A percentile compares a stretch with the other conserved stretches of the same genome.
phyloP scores from a whole-genome alignment of 23 red algal genomes.

The Cyanidiococcus yangmingshanensis region DNA sequence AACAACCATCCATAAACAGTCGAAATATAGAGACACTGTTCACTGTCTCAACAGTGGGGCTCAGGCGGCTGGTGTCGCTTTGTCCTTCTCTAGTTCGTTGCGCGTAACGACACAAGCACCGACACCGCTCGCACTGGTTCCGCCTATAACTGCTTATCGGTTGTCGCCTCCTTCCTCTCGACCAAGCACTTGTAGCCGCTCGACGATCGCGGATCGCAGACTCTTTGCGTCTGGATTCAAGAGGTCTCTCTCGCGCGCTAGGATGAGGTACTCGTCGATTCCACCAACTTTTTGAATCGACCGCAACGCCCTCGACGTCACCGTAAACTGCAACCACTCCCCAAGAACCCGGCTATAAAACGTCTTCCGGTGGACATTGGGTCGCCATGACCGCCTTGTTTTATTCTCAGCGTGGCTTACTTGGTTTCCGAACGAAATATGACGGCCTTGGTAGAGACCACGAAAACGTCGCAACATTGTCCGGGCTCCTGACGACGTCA shows the following conservation, averaged over 20 bases:
- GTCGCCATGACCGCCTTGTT: slow-evolving; percentile 62
- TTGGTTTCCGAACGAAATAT: slow-evolving; percentile 60
- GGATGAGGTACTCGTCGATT: slow-evolving; percentile 73
- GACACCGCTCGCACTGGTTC: no score
- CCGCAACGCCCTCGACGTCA: slow-evolving; percentile 52
- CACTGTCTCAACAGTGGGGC: no score
- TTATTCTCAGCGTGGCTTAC: slow-evolving; percentile 75
- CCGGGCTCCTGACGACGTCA: neutral
- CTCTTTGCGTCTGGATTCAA: slow-evolving; percentile 39
- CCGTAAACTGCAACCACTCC: slow-evolving; percentile 35
- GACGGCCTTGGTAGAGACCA: slow-evolving; percentile 48
- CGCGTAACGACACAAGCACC: no score
- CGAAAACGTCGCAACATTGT: slow-evolving; percentile 12
- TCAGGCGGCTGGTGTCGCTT: no score
- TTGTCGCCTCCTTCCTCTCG: no score
- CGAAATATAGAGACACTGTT: no score
- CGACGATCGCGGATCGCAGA: neutral
- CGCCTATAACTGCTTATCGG: no score
- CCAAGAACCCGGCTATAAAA: slow-evolving; percentile 62
- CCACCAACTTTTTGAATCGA: slow-evolving; percentile 67
- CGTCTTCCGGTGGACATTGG: slow-evolving; percentile 51
- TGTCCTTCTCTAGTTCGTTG: no score
- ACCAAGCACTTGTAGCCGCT: neutral
- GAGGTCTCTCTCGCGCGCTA: slow-evolving; percentile 43
- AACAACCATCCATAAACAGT: no score